Conservation (phyloP, 2,329 filamentous ascomycete species). For the Magnaporthales sp. region DNA sequence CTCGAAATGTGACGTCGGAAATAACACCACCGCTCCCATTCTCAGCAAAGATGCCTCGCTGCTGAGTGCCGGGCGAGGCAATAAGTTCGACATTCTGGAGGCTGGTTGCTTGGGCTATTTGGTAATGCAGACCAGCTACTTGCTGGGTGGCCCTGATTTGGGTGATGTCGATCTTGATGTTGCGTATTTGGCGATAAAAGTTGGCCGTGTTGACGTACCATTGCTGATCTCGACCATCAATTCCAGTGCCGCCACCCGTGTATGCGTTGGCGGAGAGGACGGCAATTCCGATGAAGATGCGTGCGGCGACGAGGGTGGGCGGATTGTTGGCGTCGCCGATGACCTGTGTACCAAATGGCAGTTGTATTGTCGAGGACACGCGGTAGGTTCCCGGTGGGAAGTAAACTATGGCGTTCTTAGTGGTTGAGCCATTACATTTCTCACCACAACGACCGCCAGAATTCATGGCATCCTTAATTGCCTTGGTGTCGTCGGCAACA, state of each 20-base stretch:
- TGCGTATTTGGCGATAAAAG: conserved; percentile 44
- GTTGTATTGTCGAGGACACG: neutral
- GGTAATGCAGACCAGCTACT: conserved; percentile 8
- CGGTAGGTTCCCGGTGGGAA: conserved; percentile 5
- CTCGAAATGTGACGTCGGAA: conserved; percentile 49
- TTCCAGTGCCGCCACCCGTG: neutral
- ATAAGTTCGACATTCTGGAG: conserved; percentile 54
- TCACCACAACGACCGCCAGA: neutral
- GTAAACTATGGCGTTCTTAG: conserved; percentile 7
- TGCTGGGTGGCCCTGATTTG: no score
- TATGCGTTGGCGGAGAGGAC: conserved; percentile 5
- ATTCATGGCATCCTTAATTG: neutral
- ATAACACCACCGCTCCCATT: conserved; percentile 50
- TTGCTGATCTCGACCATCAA: neutral
- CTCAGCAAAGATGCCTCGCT: conserved; percentile 29
- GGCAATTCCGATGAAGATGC: conserved; percentile 6
- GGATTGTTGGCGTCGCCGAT: conserved; percentile 6
- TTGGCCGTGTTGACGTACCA: conserved; percentile 29
- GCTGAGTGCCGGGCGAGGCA: conserved; percentile 35
- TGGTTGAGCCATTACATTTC: conserved; percentile 4
- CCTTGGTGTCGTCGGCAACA: neutral
- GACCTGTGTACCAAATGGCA: conserved; percentile 5
- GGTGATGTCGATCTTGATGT: conserved; percentile 37
- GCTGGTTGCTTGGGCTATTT: conserved; percentile 11
- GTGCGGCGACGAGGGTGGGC: neutral